Base-by-base conservation (phyloP, 2,329 filamentous ascomycete genomes). In the Bipolaris gigantea region DNA sequence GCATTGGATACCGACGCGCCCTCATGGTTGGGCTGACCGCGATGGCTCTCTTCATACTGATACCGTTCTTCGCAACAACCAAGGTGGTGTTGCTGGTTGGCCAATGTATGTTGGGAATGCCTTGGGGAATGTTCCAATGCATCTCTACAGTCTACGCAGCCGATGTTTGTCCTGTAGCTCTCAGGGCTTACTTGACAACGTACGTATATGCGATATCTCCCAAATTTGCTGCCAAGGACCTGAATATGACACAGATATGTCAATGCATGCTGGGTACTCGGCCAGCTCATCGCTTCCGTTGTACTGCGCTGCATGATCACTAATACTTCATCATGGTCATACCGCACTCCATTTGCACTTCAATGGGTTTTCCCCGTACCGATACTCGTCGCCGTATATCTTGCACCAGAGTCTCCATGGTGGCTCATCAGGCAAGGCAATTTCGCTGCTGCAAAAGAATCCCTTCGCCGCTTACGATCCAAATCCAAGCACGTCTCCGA, bases 361-460 rank as follows among this genome's bases (percentile, higher is more conserved):
- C 87, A 90, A n/a, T 63, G 60, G 59, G 41, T 53, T 1, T 63
- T 58, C 13, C 86, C 86, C 0, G 62, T 86, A 5, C 85, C 85
- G 2, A 78, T 89, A 5, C 79, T 84, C 42, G 68, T 87, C 43
- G 84, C 81, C 51, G 83, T 89, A 59, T 81, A 75, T 60, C 84
- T 88, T 55, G 86, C 86, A 1, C 87, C 86, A 9, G 85, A 89
- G 69, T 85, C 82, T 9, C 86, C 86, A 0, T 89, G 85, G 85
- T 89, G 86, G 86, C 80, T 89, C n/a, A 84, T 90, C 30, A 83
- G 87, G 35, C 81, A 80, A 57, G 84, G 82, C 27, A 79, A 79
- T 32, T 73, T 82, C 33, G 81, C 84, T 6, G 83, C 88, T 11
- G 88, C 87, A 21, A 88, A 87, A 30, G 32, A 40, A 55, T 21